Evolutionary conservation across 2,329 filamentous ascomycete genomes (phyloP), one percentile per base, ranked within the genome.

Genomic region (Monilinia fructigena): DNA sequence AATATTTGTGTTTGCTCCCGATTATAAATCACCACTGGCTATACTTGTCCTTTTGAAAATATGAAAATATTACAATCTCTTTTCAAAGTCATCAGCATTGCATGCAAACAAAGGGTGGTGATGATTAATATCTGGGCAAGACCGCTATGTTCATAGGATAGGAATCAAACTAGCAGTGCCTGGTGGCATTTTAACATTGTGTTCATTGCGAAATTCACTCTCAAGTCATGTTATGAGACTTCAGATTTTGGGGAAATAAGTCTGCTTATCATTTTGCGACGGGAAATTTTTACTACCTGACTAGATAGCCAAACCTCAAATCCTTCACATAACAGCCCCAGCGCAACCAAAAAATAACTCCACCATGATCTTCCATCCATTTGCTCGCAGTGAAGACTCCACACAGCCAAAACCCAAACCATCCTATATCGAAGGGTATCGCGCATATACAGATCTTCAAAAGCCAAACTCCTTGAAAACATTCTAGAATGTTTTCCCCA

Each of bases 381-480:
- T 23, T 65, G 35, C 50, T 60, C 23, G 40, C 47, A 45, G 38
- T 65, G 45, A 38, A 65, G 26, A 23, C 60, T 45, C 20, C 38
- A 63, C 26, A 26, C 38, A 28, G 26, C 38, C 38, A 18, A 47
- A 63, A 60, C 18, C 55, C 55, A 65, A 31, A 53, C 16, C n/a
- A 35, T 53, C 47, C 48, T 53, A 35, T 50, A 26, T 50, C 42
- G 31, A 52, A 31, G 63, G 63, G 63, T 65, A 65, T 65, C 40
- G 61, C 38, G 63, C 63, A 61, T 28, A 4, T 53, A 60, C 55
- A 38, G 12, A 42, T 60, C 55, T 53, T 60, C 40, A 50, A 61
- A 63, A 40, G 40, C 59, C 48, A 54, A 42, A 65, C 62, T 62
- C 55, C 64, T 28, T 55, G 23, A 26, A 47, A 40, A 50, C 11